Conservation (phyloP, 2,329 filamentous ascomycete species). For the Calonectria fujianensis region DNA sequence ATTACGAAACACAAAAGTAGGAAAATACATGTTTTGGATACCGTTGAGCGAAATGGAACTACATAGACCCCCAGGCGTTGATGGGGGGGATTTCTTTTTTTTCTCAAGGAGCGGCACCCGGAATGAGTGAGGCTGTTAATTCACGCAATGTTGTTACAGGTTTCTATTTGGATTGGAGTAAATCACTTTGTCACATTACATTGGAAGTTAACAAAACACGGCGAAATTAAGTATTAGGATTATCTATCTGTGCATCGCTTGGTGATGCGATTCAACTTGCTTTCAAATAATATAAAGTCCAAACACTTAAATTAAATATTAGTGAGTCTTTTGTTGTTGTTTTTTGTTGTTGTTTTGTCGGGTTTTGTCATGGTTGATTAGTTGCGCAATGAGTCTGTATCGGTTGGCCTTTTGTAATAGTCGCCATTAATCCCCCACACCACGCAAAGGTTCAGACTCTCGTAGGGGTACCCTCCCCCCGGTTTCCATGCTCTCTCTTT, state of each 20-base stretch:
- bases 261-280: not conserved
- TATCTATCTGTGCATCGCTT: constrained; percentile 13
- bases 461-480: constrained; percentile 50
- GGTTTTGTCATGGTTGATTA: constrained; percentile 27
- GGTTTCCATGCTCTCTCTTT: not conserved
- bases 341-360: not conserved
- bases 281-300: not conserved
- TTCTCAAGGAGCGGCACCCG: not conserved
- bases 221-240: constrained; percentile 35
- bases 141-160: not conserved
- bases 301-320: constrained; percentile 2
- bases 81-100: not conserved
- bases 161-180: not conserved
- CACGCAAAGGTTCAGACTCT: constrained; percentile 56
- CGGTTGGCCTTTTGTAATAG: constrained; percentile 40
- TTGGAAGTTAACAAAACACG: not conserved
- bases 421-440: constrained; percentile 52
- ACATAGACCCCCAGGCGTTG: not conserved
- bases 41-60: not conserved
- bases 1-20: not conserved
- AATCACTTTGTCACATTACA: not conserved
- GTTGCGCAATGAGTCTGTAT: constrained; percentile 48
- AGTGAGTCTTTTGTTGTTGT: not conserved
- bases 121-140: not conserved
- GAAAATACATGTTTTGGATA: not conserved